Base-by-base conservation (phyloP, 139 green algal species). In the Chlorella sp. region DNA sequence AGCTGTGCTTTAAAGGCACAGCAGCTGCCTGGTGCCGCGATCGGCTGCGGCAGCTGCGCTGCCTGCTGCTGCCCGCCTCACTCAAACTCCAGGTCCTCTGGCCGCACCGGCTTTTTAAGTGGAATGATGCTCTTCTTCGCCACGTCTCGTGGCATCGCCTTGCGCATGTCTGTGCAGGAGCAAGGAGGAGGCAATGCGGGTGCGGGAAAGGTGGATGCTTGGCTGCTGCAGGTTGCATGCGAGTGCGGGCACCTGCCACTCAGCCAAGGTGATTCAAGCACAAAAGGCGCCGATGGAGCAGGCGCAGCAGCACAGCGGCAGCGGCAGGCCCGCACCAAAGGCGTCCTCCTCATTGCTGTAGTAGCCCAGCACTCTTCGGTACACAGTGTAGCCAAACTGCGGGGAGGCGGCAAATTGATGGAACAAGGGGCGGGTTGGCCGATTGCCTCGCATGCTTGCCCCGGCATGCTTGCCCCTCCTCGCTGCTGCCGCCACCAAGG, bases 281-380 rank as follows among this genome's bases (percentile, higher is more conserved):
- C n/a, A n/a, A n/a, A n/a, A n/a, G n/a, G n/a, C n/a, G n/a, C n/a
- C n/a, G n/a, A n/a, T n/a, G n/a, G n/a, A n/a, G n/a, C n/a, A n/a
- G n/a, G n/a, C n/a, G n/a, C n/a, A n/a, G n/a, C n/a, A n/a, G 0
- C 12, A 36, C 15, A 30, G 17, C 11, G 25, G 39, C 64, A n/a
- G 26, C 30, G 32, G 36, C 4, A 15, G 18, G 11, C 6, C 21
- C 85, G 60, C 79, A 93, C 88, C 87, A 82, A 94, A 98, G 0
- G 97, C 97, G 76, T 99, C 95, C 71, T 99, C 97, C 23, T 98
- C 92, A 0, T 96, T 96, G 71, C 79, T 92, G 85, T 98, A 98
- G 86, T 98, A 98, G 0, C 91, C 92, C n/a, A 98, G 36, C 38
- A 99, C 96, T 62, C 90, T 87, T 26, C 97, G 85, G 87, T 99